These are phyloP conservation scores for Xylariales sp. DNA, from an alignment of 2,329 filamentous ascomycete genomes.

Conservation along the genomic window DNA sequence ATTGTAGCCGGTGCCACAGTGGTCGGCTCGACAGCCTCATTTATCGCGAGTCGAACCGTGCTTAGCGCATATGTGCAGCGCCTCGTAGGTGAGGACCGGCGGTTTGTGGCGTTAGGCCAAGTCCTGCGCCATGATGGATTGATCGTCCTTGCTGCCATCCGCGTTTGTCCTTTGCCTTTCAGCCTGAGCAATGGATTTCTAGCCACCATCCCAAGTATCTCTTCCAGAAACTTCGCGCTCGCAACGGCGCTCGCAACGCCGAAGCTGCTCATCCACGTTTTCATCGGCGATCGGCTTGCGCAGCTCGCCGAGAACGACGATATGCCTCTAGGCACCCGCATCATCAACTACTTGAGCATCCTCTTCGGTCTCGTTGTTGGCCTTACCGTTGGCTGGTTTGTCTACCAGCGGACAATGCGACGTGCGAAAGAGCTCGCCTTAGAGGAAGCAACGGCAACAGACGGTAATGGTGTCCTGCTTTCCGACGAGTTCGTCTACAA, in stretches of 20 bases:
- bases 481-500: constrained; percentile 50
- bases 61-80: constrained; percentile 82
- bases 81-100: constrained; percentile 82
- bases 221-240: constrained; percentile 77
- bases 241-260: constrained; percentile 86
- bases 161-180: constrained; percentile 92
- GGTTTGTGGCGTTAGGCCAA: constrained; percentile 88
- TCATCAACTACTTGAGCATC: constrained; percentile 87
- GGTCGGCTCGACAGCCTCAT: constrained; percentile 80
- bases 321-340: constrained; percentile 83
- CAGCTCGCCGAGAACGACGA: constrained; percentile 84
- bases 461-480: constrained; percentile 19
- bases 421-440: constrained; percentile 68
- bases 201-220: constrained; percentile 90
- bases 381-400: constrained; percentile 80
- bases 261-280: constrained; percentile 91
- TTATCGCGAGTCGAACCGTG: constrained; percentile 82
- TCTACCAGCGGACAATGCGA: constrained; percentile 79
- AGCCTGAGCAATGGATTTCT: constrained; percentile 94
- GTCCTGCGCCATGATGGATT: constrained; percentile 92
- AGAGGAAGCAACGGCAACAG: constrained; percentile 50
- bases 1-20: constrained; percentile 84
- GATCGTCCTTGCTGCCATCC: constrained; percentile 88
- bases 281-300: constrained; percentile 87
- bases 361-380: constrained; percentile 77